Percentiles rank a stretch among this genome's conserved stretches.
phyloP scores from a whole-genome alignment of 2,329 filamentous ascomycete species.

The Monilinia laxa region DNA sequence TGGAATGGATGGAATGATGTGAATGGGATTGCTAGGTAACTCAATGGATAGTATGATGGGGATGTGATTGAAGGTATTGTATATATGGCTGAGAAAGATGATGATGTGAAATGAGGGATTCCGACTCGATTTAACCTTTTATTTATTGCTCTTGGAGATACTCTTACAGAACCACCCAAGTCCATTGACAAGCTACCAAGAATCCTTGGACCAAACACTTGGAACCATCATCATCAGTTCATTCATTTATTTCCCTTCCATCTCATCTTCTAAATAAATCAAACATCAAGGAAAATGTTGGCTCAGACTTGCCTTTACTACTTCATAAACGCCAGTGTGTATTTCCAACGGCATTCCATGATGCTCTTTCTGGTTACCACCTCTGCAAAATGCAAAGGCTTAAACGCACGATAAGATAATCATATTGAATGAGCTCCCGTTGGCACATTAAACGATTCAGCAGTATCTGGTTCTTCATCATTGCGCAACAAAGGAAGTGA shows the following conservation, averaged over 20 bases:
- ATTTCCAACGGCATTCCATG: conserved; percentile 33
- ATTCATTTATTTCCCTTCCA: not conserved
- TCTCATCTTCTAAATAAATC: not conserved
- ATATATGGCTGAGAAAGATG: not conserved
- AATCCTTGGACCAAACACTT: not conserved
- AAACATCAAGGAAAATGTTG: conserved; percentile 28
- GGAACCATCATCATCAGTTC: not conserved
- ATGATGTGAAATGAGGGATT: not conserved
- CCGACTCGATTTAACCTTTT: not conserved
- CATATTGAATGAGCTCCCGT: conserved; percentile 33
- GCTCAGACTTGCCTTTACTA: conserved; percentile 66
- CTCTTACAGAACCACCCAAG: too few relatives aligned
- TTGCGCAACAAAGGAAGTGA: conserved; percentile 44
- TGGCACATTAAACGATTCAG: conserved; percentile 52
- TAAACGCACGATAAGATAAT: conserved; percentile 24
- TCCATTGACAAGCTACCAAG: not conserved
- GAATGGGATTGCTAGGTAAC: not conserved
- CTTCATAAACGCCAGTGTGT: conserved; percentile 37
- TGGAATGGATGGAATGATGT: not conserved
- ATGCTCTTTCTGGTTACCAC: conserved; percentile 40
- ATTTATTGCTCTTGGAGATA: too few relatives aligned
- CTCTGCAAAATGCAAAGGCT: conserved; percentile 48
- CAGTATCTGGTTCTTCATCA: conserved; percentile 77
- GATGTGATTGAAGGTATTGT: not conserved
- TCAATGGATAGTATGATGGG: not conserved